Evolutionary conservation across 805 yeast species (phyloP).

Genomic region (Wickerhamiella dianesei): DNA sequence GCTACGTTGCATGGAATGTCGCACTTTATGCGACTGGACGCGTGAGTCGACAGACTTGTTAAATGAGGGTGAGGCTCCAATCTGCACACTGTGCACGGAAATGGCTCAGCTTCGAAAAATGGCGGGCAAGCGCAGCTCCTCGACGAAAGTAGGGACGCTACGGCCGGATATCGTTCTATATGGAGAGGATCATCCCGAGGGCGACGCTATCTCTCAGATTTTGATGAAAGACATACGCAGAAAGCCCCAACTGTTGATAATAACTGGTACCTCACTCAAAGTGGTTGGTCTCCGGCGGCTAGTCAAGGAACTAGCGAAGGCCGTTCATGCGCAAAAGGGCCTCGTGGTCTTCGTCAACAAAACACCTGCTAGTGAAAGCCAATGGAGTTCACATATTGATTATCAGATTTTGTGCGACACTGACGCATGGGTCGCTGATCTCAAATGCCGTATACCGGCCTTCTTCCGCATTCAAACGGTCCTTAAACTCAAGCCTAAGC

Average conservation of each 20-base stretch:
- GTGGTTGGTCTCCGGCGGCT: constrained; percentile 80
- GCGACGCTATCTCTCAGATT: constrained; percentile 65
- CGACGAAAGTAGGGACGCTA: constrained; percentile 60
- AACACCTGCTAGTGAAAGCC: constrained; percentile 38
- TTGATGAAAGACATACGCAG: constrained; percentile 44
- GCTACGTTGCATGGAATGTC: constrained; percentile 65
- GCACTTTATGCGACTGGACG: constrained; percentile 47
- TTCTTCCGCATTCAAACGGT: constrained; percentile 41
- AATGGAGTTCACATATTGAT: constrained; percentile 65
- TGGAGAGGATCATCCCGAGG: constrained; percentile 86
- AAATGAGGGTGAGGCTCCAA: constrained; percentile 55
- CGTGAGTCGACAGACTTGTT: constrained; percentile 34
- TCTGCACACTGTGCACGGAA: constrained; percentile 56
- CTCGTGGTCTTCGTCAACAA: constrained; percentile 64
- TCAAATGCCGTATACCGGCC: constrained; percentile 43
- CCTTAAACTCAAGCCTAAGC: constrained; percentile 12
- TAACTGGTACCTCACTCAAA: constrained; percentile 84
- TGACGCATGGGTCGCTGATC: constrained; percentile 57
- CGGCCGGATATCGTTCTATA: constrained; percentile 85
- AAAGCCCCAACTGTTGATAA: constrained; percentile 66
- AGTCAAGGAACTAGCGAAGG: constrained; percentile 53
- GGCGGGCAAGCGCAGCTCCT: constrained; percentile 49
- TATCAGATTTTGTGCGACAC: constrained; percentile 70
- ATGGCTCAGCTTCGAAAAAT: constrained; percentile 41
- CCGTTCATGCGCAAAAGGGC: constrained; percentile 65